phyloP scores from a whole-genome alignment of 129 eudicot genomes.

The Flaveria brownii region DNA sequence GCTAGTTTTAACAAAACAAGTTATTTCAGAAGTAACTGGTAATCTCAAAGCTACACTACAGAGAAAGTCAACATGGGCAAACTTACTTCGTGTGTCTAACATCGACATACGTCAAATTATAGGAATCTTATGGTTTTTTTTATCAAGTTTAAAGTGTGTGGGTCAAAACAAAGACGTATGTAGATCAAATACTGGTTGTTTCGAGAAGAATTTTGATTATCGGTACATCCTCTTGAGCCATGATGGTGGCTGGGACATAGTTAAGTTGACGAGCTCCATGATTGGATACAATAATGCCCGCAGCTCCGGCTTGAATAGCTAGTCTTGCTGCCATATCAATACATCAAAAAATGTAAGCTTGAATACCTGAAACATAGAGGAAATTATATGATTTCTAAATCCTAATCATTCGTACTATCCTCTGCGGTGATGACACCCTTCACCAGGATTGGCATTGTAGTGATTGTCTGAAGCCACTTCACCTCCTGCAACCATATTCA shows the following conservation, averaged over 20 bases:
- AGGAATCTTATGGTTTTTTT: too few relatives aligned
- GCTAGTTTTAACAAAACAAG: too few relatives aligned
- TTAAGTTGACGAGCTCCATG: constrained; percentile 52
- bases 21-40: too few relatives aligned
- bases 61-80: neutral
- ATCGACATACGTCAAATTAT: too few relatives aligned
- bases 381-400: too few relatives aligned
- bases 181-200: too few relatives aligned
- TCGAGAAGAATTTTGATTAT: too few relatives aligned
- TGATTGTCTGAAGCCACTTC: constrained; percentile 50
- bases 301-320: constrained; percentile 64
- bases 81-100: neutral
- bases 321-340: neutral
- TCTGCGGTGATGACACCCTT: constrained; percentile 87
- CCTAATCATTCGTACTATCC: constrained; percentile 48
- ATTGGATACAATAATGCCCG: constrained; percentile 79
- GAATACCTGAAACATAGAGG: neutral
- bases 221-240: constrained; percentile 72
- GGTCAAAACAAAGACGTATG: too few relatives aligned
- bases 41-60: neutral
- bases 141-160: too few relatives aligned
- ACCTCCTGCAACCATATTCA: too few relatives aligned
- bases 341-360: neutral
- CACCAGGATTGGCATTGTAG: constrained; percentile 64
- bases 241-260: constrained; percentile 78